phyloP scores from a whole-genome alignment of 768 basidiomycete species.

The Chlorophyllum brunneum region DNA sequence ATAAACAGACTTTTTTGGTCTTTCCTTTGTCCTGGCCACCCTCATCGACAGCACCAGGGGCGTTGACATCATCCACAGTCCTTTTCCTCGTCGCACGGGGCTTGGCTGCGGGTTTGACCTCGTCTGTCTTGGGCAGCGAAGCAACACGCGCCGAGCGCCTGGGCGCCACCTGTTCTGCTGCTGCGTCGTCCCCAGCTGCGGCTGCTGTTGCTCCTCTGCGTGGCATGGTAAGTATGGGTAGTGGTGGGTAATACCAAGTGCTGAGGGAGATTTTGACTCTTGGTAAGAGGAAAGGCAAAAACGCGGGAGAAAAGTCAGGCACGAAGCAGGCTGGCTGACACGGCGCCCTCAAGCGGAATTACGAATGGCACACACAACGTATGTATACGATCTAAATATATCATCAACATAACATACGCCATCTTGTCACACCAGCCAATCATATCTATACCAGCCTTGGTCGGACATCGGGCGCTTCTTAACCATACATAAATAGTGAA shows the following conservation, averaged over 20 bases:
- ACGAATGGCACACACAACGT: no score
- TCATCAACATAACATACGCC: no score
- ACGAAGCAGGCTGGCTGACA: no score
- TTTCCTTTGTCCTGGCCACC: conserved; percentile 27
- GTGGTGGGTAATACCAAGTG: no score
- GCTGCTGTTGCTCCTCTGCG: conserved; percentile 23
- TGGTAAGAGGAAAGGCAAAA: not conserved
- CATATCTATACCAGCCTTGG: no score
- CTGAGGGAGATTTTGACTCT: not conserved
- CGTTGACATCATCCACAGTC: conserved; percentile 25
- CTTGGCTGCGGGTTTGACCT: conserved; percentile 19
- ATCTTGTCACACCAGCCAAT: no score
- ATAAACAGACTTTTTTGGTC: conserved; percentile 35
- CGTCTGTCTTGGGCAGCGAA: conserved; percentile 39
- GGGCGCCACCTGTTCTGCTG: conserved; percentile 31
- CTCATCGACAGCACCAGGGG: conserved; percentile 1
- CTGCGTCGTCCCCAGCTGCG: conserved; percentile 23
- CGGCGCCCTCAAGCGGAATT: no score
- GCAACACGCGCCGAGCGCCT: conserved; percentile 58
- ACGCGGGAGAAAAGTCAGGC: not conserved
- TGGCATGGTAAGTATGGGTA: conserved; percentile 18
- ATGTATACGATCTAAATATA: no score
- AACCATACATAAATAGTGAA: no score
- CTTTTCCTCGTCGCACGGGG: conserved; percentile 37
- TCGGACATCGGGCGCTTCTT: no score